A percentile compares a stretch with the other conserved stretches of the same genome.
These are phyloP conservation scores for Cryptococcus sp. DNA, from an alignment of 1,284 basidiomycete species.

Conservation along the genomic window DNA sequence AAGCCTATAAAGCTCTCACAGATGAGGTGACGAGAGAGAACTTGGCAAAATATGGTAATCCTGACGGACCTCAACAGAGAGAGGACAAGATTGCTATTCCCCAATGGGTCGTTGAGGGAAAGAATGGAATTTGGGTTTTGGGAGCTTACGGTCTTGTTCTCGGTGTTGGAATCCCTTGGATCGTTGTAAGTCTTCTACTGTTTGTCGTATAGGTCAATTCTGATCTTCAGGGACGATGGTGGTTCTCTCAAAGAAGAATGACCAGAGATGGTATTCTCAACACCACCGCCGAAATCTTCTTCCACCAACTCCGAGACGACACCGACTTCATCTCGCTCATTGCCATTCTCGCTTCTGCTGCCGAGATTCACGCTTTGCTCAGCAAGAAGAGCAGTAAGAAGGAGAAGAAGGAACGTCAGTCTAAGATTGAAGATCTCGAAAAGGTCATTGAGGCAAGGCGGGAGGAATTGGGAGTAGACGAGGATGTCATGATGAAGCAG, in stretches of 20 bases:
- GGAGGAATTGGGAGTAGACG: constrained; percentile 43
- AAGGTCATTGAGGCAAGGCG: constrained; percentile 54
- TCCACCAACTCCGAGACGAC: constrained; percentile 79
- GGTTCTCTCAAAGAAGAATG: constrained; percentile 86
- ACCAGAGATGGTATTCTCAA: constrained; percentile 92
- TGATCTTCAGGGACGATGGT: constrained; percentile 75
- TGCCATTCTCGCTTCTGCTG: constrained; percentile 67
- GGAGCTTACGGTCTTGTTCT: constrained; percentile 82
- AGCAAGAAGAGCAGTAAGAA: constrained; percentile 40
- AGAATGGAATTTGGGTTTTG: constrained; percentile 88
- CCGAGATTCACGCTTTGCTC: constrained; percentile 55
- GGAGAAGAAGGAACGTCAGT: constrained; percentile 46
- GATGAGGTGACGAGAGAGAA: constrained; percentile 92
- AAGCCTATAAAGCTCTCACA: constrained; percentile 97
- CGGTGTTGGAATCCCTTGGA: constrained; percentile 75
- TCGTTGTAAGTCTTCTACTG: constrained; percentile 64
- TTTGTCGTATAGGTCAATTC: neutral
- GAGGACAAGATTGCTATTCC: constrained; percentile 96
- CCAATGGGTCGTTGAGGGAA: constrained; percentile 85
- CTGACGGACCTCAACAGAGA: constrained; percentile 92
- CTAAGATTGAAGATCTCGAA: constrained; percentile 59
- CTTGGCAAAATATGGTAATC: constrained; percentile 86
- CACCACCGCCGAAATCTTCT: constrained; percentile 80
- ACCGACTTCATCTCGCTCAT: constrained; percentile 71
- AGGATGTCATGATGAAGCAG: constrained; percentile 27